Evolutionary conservation across 208 protist species (phyloP).

Genomic region (Leishmania martiniquensis): DNA sequence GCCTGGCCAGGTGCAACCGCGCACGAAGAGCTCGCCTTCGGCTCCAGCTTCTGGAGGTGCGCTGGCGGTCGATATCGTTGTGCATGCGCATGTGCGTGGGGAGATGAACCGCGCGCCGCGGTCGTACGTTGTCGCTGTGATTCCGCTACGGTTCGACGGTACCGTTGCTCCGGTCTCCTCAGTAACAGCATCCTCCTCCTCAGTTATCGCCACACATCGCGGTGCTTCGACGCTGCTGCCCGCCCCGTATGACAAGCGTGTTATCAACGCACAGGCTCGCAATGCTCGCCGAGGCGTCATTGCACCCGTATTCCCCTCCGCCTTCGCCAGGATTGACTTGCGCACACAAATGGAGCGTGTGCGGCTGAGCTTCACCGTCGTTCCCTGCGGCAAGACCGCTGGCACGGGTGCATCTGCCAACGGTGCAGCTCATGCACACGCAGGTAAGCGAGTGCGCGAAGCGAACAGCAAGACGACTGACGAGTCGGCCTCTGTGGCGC

Average conservation of each 20-base stretch:
- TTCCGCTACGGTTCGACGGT: conserved; percentile 31
- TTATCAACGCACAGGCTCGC: conserved; percentile 36
- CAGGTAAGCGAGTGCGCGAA: background rate
- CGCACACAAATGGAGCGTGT: conserved; percentile 68
- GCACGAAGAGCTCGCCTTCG: background rate
- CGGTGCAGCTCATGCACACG: conserved; percentile 2
- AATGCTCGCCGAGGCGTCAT: conserved; percentile 14
- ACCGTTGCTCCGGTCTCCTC: background rate
- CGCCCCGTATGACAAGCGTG: conserved; percentile 41
- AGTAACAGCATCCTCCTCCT: background rate
- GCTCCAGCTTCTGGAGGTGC: background rate
- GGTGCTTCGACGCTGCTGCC: background rate
- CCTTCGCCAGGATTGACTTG: conserved; percentile 48
- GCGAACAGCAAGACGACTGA: background rate
- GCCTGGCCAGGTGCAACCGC: background rate
- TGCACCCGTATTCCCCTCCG: conserved; percentile 20
- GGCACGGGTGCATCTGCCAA: background rate
- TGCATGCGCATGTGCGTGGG: conserved; percentile 33
- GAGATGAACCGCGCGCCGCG: conserved; percentile 16
- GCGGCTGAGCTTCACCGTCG: conserved; percentile 57
- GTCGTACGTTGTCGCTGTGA: conserved; percentile 33
- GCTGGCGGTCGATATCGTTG: conserved; percentile 25
- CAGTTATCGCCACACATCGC: background rate
- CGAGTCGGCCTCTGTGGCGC: background rate
- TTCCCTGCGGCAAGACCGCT: conserved; percentile 20